Percentiles rank a stretch among this genome's conserved stretches.
phyloP scores from a whole-genome alignment of 2,329 filamentous ascomycete genomes.

The Phialocephala subalpina region DNA sequence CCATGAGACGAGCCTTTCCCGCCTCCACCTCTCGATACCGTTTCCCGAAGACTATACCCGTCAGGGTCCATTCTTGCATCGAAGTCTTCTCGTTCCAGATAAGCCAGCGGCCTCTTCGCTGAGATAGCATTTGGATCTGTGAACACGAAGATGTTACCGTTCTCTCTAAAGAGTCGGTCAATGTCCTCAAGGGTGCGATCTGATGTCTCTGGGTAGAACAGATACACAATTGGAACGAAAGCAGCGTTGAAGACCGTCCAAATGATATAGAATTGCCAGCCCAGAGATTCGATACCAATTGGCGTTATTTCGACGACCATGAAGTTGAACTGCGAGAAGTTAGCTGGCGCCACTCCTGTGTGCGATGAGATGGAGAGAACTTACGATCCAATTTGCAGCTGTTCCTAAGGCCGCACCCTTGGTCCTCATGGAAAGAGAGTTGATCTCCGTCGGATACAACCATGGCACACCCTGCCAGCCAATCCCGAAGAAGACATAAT shows the following conservation, averaged over 20 bases:
- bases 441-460: constrained; percentile 47
- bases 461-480: constrained; percentile 42
- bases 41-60: neutral
- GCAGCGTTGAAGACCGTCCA: constrained; percentile 48
- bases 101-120: constrained; percentile 12
- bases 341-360: too few relatives aligned
- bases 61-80: constrained; percentile 11
- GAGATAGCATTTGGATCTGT: constrained; percentile 11
- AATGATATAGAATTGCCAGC: constrained; percentile 61
- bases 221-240: constrained; percentile 33
- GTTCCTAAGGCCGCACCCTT: constrained; percentile 45
- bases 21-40: neutral
- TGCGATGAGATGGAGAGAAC: constrained; percentile 14
- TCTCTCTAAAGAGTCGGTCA: constrained; percentile 22
- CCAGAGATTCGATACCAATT: constrained; percentile 53
- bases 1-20: constrained; percentile 11
- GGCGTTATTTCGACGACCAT: constrained; percentile 60
- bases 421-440: constrained; percentile 43
- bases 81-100: constrained; percentile 14
- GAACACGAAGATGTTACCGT: constrained; percentile 9
- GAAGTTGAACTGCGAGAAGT: constrained; percentile 39
- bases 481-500: constrained; percentile 21
- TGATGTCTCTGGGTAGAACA: constrained; percentile 37
- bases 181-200: constrained; percentile 37
- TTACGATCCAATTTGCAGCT: constrained; percentile 44